Evolutionary conservation across 1,284 basidiomycete species (phyloP).

Genomic region (Peniophora sp.): DNA sequence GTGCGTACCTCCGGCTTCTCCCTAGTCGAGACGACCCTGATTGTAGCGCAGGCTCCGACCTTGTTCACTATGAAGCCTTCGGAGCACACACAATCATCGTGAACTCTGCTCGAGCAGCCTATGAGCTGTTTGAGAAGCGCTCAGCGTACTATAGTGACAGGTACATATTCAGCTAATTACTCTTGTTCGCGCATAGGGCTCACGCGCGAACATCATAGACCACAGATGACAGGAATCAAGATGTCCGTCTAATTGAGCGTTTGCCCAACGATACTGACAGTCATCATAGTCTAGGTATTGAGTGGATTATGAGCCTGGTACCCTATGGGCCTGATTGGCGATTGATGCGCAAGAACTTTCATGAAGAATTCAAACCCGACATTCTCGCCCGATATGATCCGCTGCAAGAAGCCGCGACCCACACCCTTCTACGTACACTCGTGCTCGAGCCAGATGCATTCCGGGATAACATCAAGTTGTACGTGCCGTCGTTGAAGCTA

Average conservation of each 20-base stretch:
- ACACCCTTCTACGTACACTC: neutral
- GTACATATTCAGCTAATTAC: neutral
- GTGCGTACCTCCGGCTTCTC: neutral
- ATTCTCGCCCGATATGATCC: neutral
- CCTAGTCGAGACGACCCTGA: no score
- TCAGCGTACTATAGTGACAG: neutral
- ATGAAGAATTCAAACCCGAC: neutral
- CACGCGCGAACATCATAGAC: neutral
- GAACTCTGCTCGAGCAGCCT: neutral
- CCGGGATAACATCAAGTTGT: no score
- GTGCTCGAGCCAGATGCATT: no score
- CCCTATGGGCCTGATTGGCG: neutral
- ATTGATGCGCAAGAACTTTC: neutral
- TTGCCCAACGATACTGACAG: no score
- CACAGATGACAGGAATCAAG: neutral
- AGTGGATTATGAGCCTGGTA: neutral
- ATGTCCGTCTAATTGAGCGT: neutral
- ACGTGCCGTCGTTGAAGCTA: no score
- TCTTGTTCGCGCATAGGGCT: neutral
- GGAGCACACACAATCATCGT: neutral
- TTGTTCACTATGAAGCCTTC: neutral
- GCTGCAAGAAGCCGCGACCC: neutral
- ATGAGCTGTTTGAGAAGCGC: neutral
- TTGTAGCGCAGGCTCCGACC: neutral
- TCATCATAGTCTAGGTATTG: neutral